Percentiles rank a stretch among this genome's conserved stretches.
phyloP scores from a whole-genome alignment of 495 filamentous ascomycete species.

The Penicillium arizonense region DNA sequence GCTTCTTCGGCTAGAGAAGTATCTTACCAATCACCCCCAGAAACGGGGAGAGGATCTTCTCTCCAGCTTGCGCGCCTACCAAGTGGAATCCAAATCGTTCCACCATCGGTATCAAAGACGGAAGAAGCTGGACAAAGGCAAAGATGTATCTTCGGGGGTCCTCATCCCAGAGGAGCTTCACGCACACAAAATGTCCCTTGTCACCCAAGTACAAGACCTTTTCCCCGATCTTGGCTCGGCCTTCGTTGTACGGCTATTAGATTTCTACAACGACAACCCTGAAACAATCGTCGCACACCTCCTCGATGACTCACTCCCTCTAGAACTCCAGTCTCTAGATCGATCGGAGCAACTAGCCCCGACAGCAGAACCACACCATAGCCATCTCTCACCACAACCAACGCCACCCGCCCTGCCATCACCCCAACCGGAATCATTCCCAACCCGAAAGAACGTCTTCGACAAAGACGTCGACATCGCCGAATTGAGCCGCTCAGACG shows the following conservation, averaged over 20 bases:
- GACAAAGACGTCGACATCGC: slow-evolving; percentile 77
- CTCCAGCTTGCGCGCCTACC: slow-evolving; percentile 42
- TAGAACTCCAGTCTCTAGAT: slow-evolving; percentile 40
- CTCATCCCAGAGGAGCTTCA: slow-evolving; percentile 56
- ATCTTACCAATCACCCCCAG: slow-evolving; percentile 51
- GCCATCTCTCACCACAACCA: slow-evolving; percentile 31
- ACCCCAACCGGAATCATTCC: slow-evolving; percentile 20
- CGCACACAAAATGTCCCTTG: slow-evolving; percentile 76
- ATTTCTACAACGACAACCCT: slow-evolving; percentile 72
- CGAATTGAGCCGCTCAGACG: slow-evolving; percentile 51
- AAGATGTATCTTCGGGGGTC: slow-evolving; percentile 49
- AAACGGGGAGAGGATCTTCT: slow-evolving; percentile 45
- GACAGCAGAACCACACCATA: slow-evolving; percentile 11
- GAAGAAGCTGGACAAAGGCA: slow-evolving; percentile 68
- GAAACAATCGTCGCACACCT: slow-evolving; percentile 82
- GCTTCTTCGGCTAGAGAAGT: slow-evolving; percentile 48
- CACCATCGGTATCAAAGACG: slow-evolving; percentile 55
- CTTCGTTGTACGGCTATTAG: slow-evolving; percentile 76
- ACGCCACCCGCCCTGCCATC: slow-evolving; percentile 34
- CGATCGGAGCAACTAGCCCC: slow-evolving; percentile 40
- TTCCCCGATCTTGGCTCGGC: slow-evolving; percentile 86
- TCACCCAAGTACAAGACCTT: slow-evolving; percentile 86
- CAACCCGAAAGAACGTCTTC: slow-evolving; percentile 63
- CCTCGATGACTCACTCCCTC: slow-evolving; percentile 76
- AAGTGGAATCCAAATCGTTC: slow-evolving; percentile 46